Conservation (phyloP, 2,329 filamentous ascomycete species). For the Apiospora pterosperma region DNA sequence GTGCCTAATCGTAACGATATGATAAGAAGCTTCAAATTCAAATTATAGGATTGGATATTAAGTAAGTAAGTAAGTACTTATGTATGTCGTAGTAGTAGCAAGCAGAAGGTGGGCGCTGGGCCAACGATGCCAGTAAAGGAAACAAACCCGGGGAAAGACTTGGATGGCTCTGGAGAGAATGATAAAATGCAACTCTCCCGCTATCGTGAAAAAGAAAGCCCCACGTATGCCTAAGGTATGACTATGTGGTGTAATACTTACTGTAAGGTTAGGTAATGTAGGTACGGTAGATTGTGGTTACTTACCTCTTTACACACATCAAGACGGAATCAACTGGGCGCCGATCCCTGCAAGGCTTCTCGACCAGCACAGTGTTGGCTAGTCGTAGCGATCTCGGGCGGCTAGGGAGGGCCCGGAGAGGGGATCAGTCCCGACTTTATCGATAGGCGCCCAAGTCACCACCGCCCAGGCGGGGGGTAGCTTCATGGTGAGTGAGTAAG, state of each 20-base stretch:
- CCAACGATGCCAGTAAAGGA: background rate
- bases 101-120: background rate
- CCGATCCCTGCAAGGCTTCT: background rate
- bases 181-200: background rate
- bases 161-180: background rate
- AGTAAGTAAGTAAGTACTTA: background rate
- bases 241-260: background rate
- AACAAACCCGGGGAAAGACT: background rate
- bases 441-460: background rate
- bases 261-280: background rate
- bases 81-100: background rate
- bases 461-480: background rate
- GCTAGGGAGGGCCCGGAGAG: background rate
- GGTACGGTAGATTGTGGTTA: background rate
- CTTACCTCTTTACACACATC: no score
- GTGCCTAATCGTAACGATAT: background rate
- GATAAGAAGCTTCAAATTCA: background rate
- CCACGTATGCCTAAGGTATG: background rate
- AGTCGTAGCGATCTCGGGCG: background rate
- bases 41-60: background rate
- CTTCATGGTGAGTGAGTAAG: background rate
- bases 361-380: background rate
- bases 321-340: background rate
- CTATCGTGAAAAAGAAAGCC: slow-evolving; percentile 1
- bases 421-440: background rate